A percentile compares a stretch with the other conserved stretches of the same genome.
These are phyloP conservation scores for Clitopilus passeckerianus DNA, from an alignment of 768 basidiomycete genomes.

Conservation along the genomic window DNA sequence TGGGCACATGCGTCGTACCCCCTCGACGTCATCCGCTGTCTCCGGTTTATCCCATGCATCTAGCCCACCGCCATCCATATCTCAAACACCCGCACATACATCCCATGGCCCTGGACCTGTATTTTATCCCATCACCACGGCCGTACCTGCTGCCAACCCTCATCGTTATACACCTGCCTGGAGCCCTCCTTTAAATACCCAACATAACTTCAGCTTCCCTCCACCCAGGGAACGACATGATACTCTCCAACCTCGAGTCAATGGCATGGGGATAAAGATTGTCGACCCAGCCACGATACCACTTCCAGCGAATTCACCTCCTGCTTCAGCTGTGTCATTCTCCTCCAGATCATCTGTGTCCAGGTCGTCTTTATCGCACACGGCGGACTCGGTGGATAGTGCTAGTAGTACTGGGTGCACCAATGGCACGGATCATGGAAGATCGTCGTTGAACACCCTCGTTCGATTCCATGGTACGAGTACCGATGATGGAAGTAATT, in stretches of 20 bases:
- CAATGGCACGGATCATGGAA: constrained; percentile 18
- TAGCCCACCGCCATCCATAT: constrained; percentile 18
- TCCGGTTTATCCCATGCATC: constrained; percentile 16
- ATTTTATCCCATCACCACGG: constrained; percentile 56
- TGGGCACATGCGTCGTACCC: constrained; percentile 25
- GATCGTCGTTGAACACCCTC: constrained; percentile 38
- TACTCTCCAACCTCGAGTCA: constrained; percentile 5
- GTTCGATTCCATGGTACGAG: constrained; percentile 28
- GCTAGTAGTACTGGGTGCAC: constrained; percentile 23
- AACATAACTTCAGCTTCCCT: constrained; percentile 20
- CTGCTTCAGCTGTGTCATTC: constrained; percentile 64
- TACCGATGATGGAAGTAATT: constrained; percentile 19
- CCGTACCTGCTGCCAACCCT: constrained; percentile 51
- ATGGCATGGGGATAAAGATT: constrained; percentile 6
- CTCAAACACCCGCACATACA: constrained; percentile 1
- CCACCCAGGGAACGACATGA: constrained; percentile 14
- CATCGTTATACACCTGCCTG: constrained; percentile 41
- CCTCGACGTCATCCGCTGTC: constrained; percentile 35
- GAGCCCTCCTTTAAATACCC: constrained; percentile 20
- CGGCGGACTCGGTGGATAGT: constrained; percentile 31
- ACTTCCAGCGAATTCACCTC: constrained; percentile 67
- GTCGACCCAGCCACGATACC: constrained; percentile 55
- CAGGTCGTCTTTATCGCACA: constrained; percentile 39
- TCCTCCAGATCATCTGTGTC: constrained; percentile 76
- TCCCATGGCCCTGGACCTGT: constrained; percentile 9